Conservation (phyloP, 2,329 filamentous ascomycete genomes). For the Penicillium hordei region DNA sequence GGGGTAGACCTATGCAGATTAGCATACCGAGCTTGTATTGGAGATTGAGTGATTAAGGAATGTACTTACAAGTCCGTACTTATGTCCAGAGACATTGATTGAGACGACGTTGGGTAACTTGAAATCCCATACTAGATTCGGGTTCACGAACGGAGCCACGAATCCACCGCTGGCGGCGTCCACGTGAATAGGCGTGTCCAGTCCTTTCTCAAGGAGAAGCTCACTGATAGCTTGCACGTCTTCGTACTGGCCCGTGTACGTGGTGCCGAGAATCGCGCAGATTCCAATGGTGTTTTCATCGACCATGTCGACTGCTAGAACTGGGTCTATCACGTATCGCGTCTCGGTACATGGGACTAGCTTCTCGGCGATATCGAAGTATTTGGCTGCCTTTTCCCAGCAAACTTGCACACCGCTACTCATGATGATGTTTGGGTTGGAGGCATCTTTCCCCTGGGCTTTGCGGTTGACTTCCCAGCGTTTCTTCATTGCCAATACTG, state of each 20-base stretch:
- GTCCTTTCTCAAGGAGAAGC: slow-evolving; percentile 56
- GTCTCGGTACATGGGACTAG: slow-evolving; percentile 51
- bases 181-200: slow-evolving; percentile 55
- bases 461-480: slow-evolving; percentile 66
- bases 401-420: slow-evolving; percentile 71
- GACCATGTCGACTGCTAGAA: slow-evolving; percentile 64
- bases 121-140: slow-evolving; percentile 33
- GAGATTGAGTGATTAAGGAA: not conserved
- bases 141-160: slow-evolving; percentile 44
- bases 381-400: slow-evolving; percentile 70
- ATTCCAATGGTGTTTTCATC: slow-evolving; percentile 78
- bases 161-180: slow-evolving; percentile 47
- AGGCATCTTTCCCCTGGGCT: slow-evolving; percentile 61
- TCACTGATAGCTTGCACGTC: slow-evolving; percentile 67
- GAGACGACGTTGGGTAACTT: slow-evolving; percentile 39
- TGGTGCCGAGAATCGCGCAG: slow-evolving; percentile 69
- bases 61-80: slow-evolving; percentile 49
- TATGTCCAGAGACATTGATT: slow-evolving; percentile 60
- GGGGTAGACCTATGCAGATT: slow-evolving; percentile 62
- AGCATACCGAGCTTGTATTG: not conserved
- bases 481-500: slow-evolving; percentile 72
- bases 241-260: slow-evolving; percentile 73
- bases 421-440: slow-evolving; percentile 72
- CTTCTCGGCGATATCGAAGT: slow-evolving; percentile 67
- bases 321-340: slow-evolving; percentile 65